phyloP scores from a whole-genome alignment of 805 yeast species.

The Spathaspora passalidarum region DNA sequence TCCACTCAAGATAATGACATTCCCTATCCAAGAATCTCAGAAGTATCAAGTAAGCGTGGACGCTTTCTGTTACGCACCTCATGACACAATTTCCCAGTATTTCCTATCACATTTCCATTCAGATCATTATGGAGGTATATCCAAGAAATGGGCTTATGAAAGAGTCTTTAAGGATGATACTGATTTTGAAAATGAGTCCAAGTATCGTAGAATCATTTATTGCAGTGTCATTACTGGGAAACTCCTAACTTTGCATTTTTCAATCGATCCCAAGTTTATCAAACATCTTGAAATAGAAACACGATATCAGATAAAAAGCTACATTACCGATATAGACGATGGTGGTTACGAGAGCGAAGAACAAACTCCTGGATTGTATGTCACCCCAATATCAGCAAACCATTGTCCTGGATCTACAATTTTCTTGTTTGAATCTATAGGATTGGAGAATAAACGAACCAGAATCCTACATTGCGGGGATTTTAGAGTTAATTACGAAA shows the following conservation, averaged over 20 bases:
- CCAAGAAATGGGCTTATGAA: conserved; percentile 65
- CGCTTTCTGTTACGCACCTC: conserved; percentile 55
- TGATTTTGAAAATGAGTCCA: conserved; percentile 20
- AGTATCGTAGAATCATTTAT: conserved; percentile 58
- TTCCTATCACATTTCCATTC: conserved; percentile 85
- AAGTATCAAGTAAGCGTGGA: conserved; percentile 54
- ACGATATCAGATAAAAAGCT: conserved; percentile 28
- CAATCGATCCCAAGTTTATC: conserved; percentile 50
- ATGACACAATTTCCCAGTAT: conserved; percentile 47
- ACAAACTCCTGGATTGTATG: conserved; percentile 37
- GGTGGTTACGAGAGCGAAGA: conserved; percentile 14
- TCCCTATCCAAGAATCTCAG: conserved; percentile 21
- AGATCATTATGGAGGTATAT: conserved; percentile 89
- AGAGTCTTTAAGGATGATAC: conserved; percentile 28
- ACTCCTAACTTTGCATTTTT: conserved; percentile 52
- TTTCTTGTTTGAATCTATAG: conserved; percentile 58
- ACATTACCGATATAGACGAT: conserved; percentile 8
- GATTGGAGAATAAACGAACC: conserved; percentile 18
- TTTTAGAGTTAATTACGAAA: conserved; percentile 64
- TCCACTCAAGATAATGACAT: conserved; percentile 48
- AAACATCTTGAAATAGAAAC: conserved; percentile 37
- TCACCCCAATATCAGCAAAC: conserved; percentile 76
- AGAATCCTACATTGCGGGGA: conserved; percentile 86
- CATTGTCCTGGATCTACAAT: conserved; percentile 97
- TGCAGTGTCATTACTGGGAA: conserved; percentile 70